Percentiles rank a stretch among this genome's conserved stretches.
Conservation (phyloP, 2,329 filamentous ascomycete genomes). For the Alternaria arbusti region DNA sequence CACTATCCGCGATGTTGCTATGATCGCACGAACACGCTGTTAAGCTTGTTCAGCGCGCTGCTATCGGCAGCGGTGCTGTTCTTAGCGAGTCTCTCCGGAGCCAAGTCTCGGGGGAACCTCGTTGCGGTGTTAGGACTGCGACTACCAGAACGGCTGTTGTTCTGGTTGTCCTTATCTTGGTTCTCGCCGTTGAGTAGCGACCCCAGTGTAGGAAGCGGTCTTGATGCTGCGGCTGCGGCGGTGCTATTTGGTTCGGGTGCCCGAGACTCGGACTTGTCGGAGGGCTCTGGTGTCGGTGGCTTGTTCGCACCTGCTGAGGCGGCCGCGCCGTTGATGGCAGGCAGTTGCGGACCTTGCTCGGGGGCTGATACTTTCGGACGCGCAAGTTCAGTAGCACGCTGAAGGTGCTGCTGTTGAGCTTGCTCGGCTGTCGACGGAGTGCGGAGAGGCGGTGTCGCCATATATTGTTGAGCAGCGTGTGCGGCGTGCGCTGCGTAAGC, state of each 20-base stretch:
- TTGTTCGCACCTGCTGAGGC: conserved; percentile 31
- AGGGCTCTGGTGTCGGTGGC: conserved; percentile 38
- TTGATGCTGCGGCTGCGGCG: conserved; percentile 32
- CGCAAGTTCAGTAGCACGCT: conserved; percentile 32
- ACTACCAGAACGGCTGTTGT: conserved; percentile 50
- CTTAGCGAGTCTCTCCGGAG: conserved; percentile 39
- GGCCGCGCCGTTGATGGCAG: conserved; percentile 41
- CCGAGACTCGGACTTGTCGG: conserved; percentile 52
- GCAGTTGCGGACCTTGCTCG: conserved; percentile 42
- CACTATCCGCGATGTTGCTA: conserved; percentile 2
- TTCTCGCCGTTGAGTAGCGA: conserved; percentile 43
- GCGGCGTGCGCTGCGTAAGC: conserved; percentile 36
- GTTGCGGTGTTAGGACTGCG: conserved; percentile 48
- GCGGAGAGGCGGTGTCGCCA: conserved; percentile 47
- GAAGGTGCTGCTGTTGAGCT: conserved; percentile 45
- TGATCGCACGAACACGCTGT: conserved; percentile 42
- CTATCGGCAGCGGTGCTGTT: conserved; percentile 42
- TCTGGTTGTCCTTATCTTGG: conserved; percentile 37
- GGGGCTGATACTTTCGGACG: no score
- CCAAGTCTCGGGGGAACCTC: conserved; percentile 39
- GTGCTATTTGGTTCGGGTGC: conserved; percentile 45
- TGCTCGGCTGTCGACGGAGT: conserved; percentile 50
- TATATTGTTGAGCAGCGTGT: conserved; percentile 43
- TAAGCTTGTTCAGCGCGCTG: conserved; percentile 43
- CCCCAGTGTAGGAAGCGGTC: conserved; percentile 55